Evolutionary conservation across 1,139 yeast genomes (phyloP), one percentile per base, ranked within the genome.

Genomic region (Yamadazyma atlantica): DNA sequence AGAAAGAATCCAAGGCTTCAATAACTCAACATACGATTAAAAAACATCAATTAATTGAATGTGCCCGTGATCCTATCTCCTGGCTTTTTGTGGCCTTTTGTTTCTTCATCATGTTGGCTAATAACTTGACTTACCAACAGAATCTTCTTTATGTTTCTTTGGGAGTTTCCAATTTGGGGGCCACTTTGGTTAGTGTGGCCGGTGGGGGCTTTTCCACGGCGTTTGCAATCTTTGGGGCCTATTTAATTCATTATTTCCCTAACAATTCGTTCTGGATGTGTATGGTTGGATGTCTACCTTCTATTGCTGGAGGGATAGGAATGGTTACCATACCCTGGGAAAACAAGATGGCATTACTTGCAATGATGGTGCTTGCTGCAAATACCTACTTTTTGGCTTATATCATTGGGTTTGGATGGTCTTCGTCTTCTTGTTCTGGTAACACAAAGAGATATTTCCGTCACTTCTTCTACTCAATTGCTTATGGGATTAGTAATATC

Each of bases 171-270:
- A 67, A 62, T 46, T 55, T 75, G 37, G 67, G 66, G 37, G 66
- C 80, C 1, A 73, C 80, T 1, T 54, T 76, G 30, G 78, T 76
- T 3, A 63, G 78, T 4, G 78, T 73, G 29, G 79, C 76, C 1
- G 61, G 69, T 27, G 68, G 73, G 33, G 76, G 76, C 0, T 73
- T 33, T 30, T 19, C 37, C 28, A 12, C 36, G 4, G 24, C 33
- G 5, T 38, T 30, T 17, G 34, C 37, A 9, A 10, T 34, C 10
- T 19, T 32, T 14, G 42, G 38, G 8, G 32, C 39, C 10, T 12
- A 27, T 11, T 21, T 35, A 13, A 29, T 37, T 13, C 18, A 35
- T 10, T 29, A 9, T 29, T 47, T 46, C 36, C 50, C 51, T n/a
- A 42, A 41, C 33, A 43, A 46, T 24, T 38, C 49, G 5, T 37